Base-by-base conservation (phyloP, 805 yeast species). In the Schwanniomyces yamadae region DNA sequence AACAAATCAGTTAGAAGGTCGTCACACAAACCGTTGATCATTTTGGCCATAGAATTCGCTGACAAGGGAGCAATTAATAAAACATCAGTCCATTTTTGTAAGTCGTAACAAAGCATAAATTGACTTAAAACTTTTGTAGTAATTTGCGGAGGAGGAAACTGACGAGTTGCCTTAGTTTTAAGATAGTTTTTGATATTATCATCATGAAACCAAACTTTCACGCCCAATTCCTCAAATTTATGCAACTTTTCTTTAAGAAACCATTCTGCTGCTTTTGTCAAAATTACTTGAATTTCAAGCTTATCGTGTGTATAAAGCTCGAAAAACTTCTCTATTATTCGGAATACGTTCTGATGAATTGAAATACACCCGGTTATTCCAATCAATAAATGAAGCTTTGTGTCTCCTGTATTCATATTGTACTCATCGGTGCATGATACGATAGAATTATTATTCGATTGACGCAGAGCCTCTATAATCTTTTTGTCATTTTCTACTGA, bases 61-160 rank as follows among this genome's bases (percentile, higher is more conserved):
- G 52, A 45, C 11, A 55, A 34, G 2, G 60, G 60, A 2, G 57
- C 54, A 4, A 55, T 13, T 23, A 55, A 39, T n/a, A 55, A 38
- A 5, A 55, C 54, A 34, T 55, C 60, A 7, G 60, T 52, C 60
- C 60, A 55, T 37, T 39, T 39, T 31, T 49, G 57, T 14, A 55
- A 33, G 4, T 55, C 50, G 25, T 44, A 47, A 11, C 52, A 39
- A 14, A 54, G 32, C 12, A 35, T 23, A 36, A 36, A 48, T 27
- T 49, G 49, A 22, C 42, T 43, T 8, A 49, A 28, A 3, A 40
- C 14, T 14, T 33, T 40, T 9, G 45, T 35, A 14, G 44, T 41
- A 15, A 42, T 21, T 22, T 40, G 39, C 5, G 25, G 7, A 15
- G 15, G 6, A 9, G 31, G 24, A 39, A 9, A 13, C 16, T 25